A percentile compares a stretch with the other conserved stretches of the same genome.
Conservation (phyloP, 768 basidiomycete species). For the Xerocomellus dryophilus region DNA sequence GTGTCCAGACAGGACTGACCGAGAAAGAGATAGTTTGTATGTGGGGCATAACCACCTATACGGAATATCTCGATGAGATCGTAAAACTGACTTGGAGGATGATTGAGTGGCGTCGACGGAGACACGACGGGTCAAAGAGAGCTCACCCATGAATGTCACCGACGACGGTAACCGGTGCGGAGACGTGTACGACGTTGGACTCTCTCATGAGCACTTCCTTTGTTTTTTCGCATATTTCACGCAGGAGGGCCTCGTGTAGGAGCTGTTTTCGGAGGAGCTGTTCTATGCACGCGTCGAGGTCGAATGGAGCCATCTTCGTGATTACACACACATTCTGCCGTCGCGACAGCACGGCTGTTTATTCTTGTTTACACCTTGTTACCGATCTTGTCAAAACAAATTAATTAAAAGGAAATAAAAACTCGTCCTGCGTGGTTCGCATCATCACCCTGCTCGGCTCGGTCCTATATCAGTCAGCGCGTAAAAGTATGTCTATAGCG, state of each 20-base stretch:
- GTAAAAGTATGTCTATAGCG: conserved; percentile 14
- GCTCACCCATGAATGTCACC: conserved; percentile 98
- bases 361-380: conserved; percentile 11
- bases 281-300: conserved; percentile 94
- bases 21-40: conserved; percentile 98
- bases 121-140: conserved; percentile 10
- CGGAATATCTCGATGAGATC: conserved; percentile 99
- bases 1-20: conserved; percentile 50
- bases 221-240: conserved; percentile 99
- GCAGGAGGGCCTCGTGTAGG: conserved; percentile 87
- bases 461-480: conserved; percentile 9
- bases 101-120: conserved; percentile 33
- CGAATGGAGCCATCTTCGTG: conserved; percentile 57
- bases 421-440: not conserved
- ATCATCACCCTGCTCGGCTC: conserved; percentile 4
- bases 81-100: conserved; percentile 86
- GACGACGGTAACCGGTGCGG: conserved; percentile 95
- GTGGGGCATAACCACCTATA: conserved; percentile 94
- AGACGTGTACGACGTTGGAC: conserved; percentile 96
- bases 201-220: conserved; percentile 99
- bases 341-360: conserved; percentile 16
- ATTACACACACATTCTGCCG: conserved; percentile 5
- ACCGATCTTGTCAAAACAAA: conserved; percentile 10
- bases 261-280: conserved; percentile 90
- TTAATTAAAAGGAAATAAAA: conserved; percentile 11